Conservation (phyloP, 1,284 basidiomycete genomes). For the Violaceomyces palustris region DNA sequence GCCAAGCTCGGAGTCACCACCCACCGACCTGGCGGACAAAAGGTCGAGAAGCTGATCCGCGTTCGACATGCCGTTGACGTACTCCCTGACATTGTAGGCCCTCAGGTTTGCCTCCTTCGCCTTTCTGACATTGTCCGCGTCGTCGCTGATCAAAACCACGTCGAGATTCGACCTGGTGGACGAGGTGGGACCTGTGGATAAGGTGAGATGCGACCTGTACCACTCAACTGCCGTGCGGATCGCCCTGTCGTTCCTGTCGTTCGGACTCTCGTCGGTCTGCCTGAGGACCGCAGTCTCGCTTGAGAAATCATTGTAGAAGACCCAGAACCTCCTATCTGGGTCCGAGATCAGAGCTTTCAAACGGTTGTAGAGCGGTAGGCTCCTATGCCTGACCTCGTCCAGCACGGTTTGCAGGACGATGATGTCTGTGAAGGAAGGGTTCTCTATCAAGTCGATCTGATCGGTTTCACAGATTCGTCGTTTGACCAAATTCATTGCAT, state of each 20-base stretch:
- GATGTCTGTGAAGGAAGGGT: constrained; percentile 45
- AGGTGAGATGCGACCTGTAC: constrained; percentile 40
- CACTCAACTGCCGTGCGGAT: constrained; percentile 45
- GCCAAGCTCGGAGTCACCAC: constrained; percentile 7
- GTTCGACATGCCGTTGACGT: constrained; percentile 42
- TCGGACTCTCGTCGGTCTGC: constrained; percentile 40
- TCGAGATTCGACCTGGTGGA: constrained; percentile 28
- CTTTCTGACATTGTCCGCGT: constrained; percentile 74
- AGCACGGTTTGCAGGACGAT: constrained; percentile 91
- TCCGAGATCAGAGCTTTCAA: constrained; percentile 46
- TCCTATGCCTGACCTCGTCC: constrained; percentile 91
- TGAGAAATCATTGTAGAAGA: constrained; percentile 47
- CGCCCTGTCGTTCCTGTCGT: constrained; percentile 49
- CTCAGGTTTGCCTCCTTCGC: constrained; percentile 35
- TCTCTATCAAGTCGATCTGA: constrained; percentile 43
- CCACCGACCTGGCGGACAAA: constrained; percentile 34
- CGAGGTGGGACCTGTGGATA: constrained; percentile 13
- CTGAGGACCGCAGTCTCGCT: constrained; percentile 34
- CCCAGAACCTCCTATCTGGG: constrained; percentile 46
- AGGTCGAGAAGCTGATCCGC: constrained; percentile 45
- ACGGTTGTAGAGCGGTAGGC: constrained; percentile 79
- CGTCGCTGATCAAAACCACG: constrained; percentile 62
- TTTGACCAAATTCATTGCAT: too few species aligned
- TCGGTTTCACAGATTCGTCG: too few species aligned
- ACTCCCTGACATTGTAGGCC: constrained; percentile 47